These are phyloP conservation scores for Xylaria sp. DNA, from an alignment of 2,329 filamentous ascomycete species.

Conservation along the genomic window DNA sequence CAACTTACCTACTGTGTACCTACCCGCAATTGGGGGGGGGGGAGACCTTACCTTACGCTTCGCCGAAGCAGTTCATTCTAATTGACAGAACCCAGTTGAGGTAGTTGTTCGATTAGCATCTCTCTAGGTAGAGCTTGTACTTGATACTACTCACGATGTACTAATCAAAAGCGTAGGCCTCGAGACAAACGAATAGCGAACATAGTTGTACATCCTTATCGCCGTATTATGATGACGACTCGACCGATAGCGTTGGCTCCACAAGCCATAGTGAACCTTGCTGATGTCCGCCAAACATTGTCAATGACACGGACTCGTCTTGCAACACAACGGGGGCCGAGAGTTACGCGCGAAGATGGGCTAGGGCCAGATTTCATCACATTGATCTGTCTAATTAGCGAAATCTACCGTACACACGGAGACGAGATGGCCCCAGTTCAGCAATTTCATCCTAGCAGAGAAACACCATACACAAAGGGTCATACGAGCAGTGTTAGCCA, in stretches of 20 bases:
- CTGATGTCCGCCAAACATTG: background rate
- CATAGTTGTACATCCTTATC: no score
- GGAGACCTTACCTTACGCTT: no score
- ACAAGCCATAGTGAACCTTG: background rate
- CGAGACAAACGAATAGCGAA: no score
- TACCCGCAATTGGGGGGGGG: no score
- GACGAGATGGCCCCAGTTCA: background rate
- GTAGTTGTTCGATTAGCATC: no score
- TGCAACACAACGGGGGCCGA: background rate
- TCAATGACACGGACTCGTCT: background rate
- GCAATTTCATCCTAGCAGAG: background rate
- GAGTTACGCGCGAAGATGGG: background rate
- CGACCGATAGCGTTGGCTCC: background rate
- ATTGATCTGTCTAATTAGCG: background rate
- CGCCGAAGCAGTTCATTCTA: no score
- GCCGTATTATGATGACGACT: background rate
- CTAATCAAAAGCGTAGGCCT: no score
- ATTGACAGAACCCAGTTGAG: no score
- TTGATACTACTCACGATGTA: no score
- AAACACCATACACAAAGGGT: background rate
- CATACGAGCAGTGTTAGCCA: background rate
- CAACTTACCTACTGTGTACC: no score
- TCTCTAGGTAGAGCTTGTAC: no score
- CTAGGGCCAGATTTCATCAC: conserved; percentile 1
- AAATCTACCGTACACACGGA: background rate